Evolutionary conservation across 306 rosid genomes (phyloP).

Genomic region (Cicer yamashitae): DNA sequence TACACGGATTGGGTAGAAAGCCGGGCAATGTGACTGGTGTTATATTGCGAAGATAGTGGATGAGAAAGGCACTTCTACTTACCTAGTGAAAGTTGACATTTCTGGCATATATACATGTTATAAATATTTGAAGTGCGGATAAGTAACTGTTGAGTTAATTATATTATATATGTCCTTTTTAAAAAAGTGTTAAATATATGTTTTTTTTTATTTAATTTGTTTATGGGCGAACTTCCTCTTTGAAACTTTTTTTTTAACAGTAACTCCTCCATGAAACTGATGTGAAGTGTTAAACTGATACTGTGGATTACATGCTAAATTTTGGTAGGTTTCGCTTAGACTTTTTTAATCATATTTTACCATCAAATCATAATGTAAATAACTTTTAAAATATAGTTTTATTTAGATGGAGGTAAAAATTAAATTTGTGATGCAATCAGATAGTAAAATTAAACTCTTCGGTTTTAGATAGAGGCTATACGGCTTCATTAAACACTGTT

Average conservation of each 20-base stretch:
- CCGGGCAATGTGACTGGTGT: conserved; percentile 30
- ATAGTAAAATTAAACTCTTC: too few relatives aligned
- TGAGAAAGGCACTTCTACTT: conserved; percentile 35
- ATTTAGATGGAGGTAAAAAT: too few relatives aligned
- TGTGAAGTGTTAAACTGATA: neutral
- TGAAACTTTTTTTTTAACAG: neutral
- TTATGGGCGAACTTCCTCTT: neutral
- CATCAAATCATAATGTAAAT: too few relatives aligned
- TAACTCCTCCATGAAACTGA: neutral
- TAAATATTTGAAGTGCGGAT: conserved; percentile 17
- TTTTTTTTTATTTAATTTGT: neutral
- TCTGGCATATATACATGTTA: conserved; percentile 24
- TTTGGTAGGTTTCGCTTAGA: too few relatives aligned
- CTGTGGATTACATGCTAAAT: too few relatives aligned
- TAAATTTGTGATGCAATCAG: too few relatives aligned
- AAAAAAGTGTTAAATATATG: neutral
- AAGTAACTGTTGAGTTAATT: conserved; percentile 3
- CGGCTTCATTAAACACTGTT: too few relatives aligned
- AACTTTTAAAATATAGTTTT: too few relatives aligned
- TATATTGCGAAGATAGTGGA: conserved; percentile 13
- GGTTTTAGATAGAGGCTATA: too few relatives aligned
- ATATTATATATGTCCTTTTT: neutral
- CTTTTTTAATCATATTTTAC: too few relatives aligned
- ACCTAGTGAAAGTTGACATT: conserved; percentile 27
- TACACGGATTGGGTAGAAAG: conserved; percentile 36